These are phyloP conservation scores for Pistacia integerrima DNA, from an alignment of 345 rosid genomes.

Conservation along the genomic window DNA sequence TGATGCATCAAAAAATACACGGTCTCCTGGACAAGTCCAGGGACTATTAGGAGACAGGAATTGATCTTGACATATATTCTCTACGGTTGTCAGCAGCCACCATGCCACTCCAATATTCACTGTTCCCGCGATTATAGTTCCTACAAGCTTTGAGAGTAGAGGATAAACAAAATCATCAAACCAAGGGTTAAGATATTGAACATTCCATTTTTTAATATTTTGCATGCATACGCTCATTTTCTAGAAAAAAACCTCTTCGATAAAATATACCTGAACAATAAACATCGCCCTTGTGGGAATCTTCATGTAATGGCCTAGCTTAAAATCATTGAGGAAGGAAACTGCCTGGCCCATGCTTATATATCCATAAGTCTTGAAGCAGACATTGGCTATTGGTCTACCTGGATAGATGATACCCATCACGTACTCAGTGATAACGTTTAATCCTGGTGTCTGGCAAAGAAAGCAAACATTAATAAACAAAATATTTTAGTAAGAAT, in stretches of 20 bases:
- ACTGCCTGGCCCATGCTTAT: conserved; percentile 63
- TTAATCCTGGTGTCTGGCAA: conserved; percentile 52
- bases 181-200: conserved; percentile 3
- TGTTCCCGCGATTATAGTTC: conserved; percentile 55
- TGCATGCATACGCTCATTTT: no score
- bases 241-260: no score
- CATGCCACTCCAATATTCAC: conserved; percentile 52
- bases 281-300: conserved; percentile 62
- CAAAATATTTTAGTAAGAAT: neutral
- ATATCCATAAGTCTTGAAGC: conserved; percentile 57
- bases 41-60: conserved; percentile 60
- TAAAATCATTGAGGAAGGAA: conserved; percentile 58
- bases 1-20: conserved; percentile 62
- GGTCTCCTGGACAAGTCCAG: conserved; percentile 62
- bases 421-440: conserved; percentile 60
- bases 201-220: neutral
- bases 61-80: conserved; percentile 52
- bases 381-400: conserved; percentile 61
- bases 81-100: conserved; percentile 48
- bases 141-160: conserved; percentile 31
- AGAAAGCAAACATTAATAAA: neutral
- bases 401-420: conserved; percentile 63
- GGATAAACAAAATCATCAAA: conserved; percentile 2
- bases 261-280: conserved; percentile 40
- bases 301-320: conserved; percentile 67